Base-by-base conservation (phyloP, 2,329 filamentous ascomycete genomes). In the Zelopaecilomyces penicillatus region DNA sequence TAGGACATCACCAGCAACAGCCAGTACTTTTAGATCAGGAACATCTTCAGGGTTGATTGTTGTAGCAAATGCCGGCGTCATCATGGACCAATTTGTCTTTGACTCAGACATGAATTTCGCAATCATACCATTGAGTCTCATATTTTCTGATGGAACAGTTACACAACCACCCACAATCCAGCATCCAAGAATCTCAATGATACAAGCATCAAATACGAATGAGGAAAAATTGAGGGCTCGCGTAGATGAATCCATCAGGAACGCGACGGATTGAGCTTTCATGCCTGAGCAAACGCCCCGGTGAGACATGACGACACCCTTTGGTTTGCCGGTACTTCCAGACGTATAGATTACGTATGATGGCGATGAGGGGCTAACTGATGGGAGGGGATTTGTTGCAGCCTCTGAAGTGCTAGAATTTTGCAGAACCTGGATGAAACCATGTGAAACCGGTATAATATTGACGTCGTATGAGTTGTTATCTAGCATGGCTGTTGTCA, bases 291-390 rank as follows among this genome's bases (percentile, higher is more conserved):
- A 39, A 11, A 43, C 10, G 9, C 29, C 29, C 6, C 9, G 28
- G 28, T 45, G 43, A n/a, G 46, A 35, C 32, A 68, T 58, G 26
- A 78, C 62, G 11, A 78, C 73, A 19, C 75, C 76, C 62, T 79
- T 80, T 8, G 76, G 75, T 44, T 67, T 68, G 5, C 76, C 76
- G 0, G 76, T 80, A 43, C 73, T 78, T 19, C 76, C 76, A 4
- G 75, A 79, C 29, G 76, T 80, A 55, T 78, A 79, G 54, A 78
- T 75, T 52, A 78, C 73, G 42, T 69, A 69, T 12, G 67, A 60
- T 37, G 63, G 12, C 19, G 19, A 19, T 19, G 19, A 19, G 19
- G 19, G 19, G 3, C 19, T 19, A 19, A 19, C 19, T 19, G 19
- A 19, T 19, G 19, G 19, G 19, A 19, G 19, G 19, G 19, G 19